These are phyloP conservation scores for Kickxella alabastrina DNA, from an alignment of 192 early-diverging fungal genomes.

Conservation along the genomic window DNA sequence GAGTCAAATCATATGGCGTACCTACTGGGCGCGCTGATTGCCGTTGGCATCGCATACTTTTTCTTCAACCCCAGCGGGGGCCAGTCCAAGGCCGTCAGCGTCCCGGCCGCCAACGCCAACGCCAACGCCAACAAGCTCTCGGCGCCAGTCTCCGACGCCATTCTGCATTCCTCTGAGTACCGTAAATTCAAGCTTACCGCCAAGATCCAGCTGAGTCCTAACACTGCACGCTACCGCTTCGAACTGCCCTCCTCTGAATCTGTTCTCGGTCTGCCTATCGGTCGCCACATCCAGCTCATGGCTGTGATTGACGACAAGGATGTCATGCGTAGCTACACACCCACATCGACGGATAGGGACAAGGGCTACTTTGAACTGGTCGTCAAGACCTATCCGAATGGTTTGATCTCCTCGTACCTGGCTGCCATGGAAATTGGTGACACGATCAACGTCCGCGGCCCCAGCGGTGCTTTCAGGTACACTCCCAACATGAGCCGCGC, in stretches of 20 bases:
- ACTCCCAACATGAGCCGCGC: slow-evolving; percentile 70
- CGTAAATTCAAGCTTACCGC: slow-evolving; percentile 73
- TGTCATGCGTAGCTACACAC: slow-evolving; percentile 86
- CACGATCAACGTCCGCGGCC: slow-evolving; percentile 72
- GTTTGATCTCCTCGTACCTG: slow-evolving; percentile 76
- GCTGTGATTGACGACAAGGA: slow-evolving; percentile 80
- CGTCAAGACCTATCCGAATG: slow-evolving; percentile 86
- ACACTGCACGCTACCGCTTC: slow-evolving; percentile 91
- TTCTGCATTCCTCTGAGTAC: slow-evolving; percentile 66
- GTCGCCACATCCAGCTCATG: slow-evolving; percentile 89
- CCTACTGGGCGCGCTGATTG: slow-evolving; percentile 28
- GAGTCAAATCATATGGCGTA: slow-evolving; percentile 23
- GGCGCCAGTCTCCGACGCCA: slow-evolving; percentile 32
- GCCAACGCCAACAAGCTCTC: slow-evolving; percentile 2
- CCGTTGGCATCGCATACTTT: slow-evolving; percentile 38
- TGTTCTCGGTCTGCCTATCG: slow-evolving; percentile 83
- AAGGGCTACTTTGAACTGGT: slow-evolving; percentile 85
- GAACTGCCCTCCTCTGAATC: slow-evolving; percentile 64
- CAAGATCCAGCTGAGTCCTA: slow-evolving; percentile 73
- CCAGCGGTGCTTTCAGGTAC: slow-evolving; percentile 88
- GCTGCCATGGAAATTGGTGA: slow-evolving; percentile 69
- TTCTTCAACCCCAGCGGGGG: slow-evolving; percentile 4
- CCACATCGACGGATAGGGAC: slow-evolving; percentile 79
- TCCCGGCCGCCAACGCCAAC: background rate
- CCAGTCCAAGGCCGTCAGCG: background rate